Base-by-base conservation (phyloP, 345 rosid species). In the Arabidopsis arenosa region DNA sequence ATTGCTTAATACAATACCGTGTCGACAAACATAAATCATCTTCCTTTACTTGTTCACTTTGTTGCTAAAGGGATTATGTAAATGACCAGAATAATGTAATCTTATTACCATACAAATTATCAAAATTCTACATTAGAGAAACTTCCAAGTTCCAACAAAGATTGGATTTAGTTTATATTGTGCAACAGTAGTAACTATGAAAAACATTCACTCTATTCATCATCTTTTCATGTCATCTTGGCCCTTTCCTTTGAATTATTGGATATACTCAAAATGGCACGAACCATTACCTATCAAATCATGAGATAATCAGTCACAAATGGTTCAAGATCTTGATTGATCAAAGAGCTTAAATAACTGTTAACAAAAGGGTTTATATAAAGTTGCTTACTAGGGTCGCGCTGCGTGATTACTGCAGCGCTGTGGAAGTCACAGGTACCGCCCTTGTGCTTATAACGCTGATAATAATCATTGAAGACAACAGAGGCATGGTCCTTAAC, bases 381-480 rank as follows among this genome's bases (percentile, higher is more conserved):
- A 48, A 13, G 28, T 60, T 56, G 53, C 91, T 82, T 84, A 88
- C 93, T 89, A 41, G 90, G 92, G 68, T 88, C 85, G 21, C 68
- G 79, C 7, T 86, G 80, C 1, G 92, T 89, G 72, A 77, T 58
- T 52, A 86, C 40, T 57, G 93, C 90, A 45, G 91, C 88, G 37
- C 86, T 85, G 15, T 33, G 70, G 81, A 89, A 91, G 82, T 76
- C 62, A 80, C 98, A 87, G 56, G 82, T 57, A 58, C 91, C 91
- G 5, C 90, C 91, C 2, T 57, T 68, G 55, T 67, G 48, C 84
- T 85, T 89, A 75, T 47, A 59, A 66, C 43, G 69, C 65, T 88
- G 92, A 79, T 77, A 93, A 75, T 86, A 89, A 80, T 14, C 74
- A 78, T 93, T 89, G 86, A 88, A 89, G 54, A 90, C 93, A 83